Evolutionary conservation across 1,284 basidiomycete species (phyloP), one percentile per base, ranked within the genome.

Genomic region (Cryptococcus sp.): DNA sequence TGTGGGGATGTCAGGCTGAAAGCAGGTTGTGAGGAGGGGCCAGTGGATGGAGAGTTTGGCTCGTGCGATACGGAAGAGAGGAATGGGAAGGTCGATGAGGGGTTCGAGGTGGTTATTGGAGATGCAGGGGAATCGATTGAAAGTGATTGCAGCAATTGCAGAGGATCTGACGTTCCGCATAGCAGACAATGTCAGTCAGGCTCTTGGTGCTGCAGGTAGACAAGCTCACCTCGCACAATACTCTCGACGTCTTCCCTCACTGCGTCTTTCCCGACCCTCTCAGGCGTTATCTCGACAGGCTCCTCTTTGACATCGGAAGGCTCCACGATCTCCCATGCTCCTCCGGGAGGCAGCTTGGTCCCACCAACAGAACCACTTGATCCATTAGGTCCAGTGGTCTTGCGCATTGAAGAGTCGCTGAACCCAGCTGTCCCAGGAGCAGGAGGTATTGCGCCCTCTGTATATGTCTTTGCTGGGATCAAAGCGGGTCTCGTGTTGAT

Each of bases 161-260:
- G 80, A 22, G 87, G 86, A 80, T 88, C 85, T 87, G 70, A 19
- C 39, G 13, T 35, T 5, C 7, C 31, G 8, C 31, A 13, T 35
- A 35, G 3, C 7, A 35, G 7, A 45, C 59, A 20, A 55, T 60
- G 57, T 57, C 4, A 3, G 39, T 71, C 27, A 57, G 53, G 44
- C 45, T 68, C 67, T 10, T 2, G 10, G 31, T 35, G 31, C 8
- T 6, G 66, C 54, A 58, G 59, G 63, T 23, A 16, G 23, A 45
- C 62, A 53, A 61, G 64, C 69, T 71, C 81, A 90, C 89, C 90
- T 69, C 83, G 83, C 56, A 90, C 83, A 62, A 92, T 86, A 56
- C 87, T 86, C 41, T 87, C 83, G 2, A 84, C 84, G 71, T 91
- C 87, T n/a, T 81, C 74, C 61, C 87, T 84, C 53, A 91, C 59